A percentile compares a stretch with the other conserved stretches of the same genome.
Conservation (phyloP, 208 protist genomes). For the Leishmania lainsoni region DNA sequence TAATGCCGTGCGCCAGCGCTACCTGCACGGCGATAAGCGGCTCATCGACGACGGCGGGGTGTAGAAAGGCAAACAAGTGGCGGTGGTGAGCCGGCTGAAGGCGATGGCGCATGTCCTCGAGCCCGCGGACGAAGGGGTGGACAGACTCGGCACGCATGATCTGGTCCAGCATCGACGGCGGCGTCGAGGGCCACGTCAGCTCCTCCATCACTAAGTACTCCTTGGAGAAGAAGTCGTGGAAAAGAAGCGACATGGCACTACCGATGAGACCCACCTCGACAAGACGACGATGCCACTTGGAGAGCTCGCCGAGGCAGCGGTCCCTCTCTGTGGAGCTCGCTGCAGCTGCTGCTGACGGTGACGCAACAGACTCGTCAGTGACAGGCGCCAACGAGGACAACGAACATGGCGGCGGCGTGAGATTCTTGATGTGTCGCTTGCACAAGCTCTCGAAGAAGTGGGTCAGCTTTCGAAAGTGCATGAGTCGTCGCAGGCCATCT, state of each 20-base stretch:
- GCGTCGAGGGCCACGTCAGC: constrained; percentile 77
- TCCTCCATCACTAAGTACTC: constrained; percentile 88
- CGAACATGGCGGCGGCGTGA: not conserved
- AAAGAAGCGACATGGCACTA: constrained; percentile 53
- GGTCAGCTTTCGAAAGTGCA: constrained; percentile 71
- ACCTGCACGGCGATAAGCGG: constrained; percentile 88
- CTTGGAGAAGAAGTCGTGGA: constrained; percentile 80
- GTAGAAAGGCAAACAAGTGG: constrained; percentile 84
- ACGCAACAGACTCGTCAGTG: not conserved
- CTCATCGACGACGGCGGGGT: constrained; percentile 80
- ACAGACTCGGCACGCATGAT: constrained; percentile 76
- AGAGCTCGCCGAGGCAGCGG: constrained; percentile 14
- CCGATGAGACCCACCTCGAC: constrained; percentile 64
- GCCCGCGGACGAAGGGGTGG: constrained; percentile 64
- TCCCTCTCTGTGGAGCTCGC: not conserved
- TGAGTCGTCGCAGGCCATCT: constrained; percentile 68
- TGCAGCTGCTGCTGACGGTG: not conserved
- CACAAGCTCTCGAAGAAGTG: constrained; percentile 53
- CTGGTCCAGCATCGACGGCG: constrained; percentile 73
- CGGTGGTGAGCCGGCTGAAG: constrained; percentile 67
- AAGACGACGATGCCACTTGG: constrained; percentile 53
- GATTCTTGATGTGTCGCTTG: constrained; percentile 30
- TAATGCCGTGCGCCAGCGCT: constrained; percentile 66
- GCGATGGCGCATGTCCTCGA: constrained; percentile 72
- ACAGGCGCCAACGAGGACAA: not conserved